A percentile compares a stretch with the other conserved stretches of the same genome.
Conservation (phyloP, 768 basidiomycete species). For the Botryobasidium botryosum region DNA sequence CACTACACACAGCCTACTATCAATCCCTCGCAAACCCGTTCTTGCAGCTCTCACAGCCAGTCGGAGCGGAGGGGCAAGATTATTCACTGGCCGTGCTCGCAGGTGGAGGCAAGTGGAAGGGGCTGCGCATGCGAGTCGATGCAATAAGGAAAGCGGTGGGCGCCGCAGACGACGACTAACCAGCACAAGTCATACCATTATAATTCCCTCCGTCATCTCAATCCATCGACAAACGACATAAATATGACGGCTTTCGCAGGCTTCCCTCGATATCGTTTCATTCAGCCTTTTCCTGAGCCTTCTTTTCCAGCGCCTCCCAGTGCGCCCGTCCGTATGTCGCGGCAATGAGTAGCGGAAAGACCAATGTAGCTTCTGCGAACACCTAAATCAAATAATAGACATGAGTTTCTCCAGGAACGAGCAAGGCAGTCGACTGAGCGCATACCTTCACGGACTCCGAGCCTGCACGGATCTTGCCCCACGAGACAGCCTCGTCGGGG, state of each 20-base stretch:
- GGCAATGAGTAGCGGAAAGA: conserved; percentile 29
- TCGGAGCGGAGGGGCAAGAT: conserved; percentile 31
- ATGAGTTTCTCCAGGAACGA: conserved; percentile 59
- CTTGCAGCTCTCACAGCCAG: conserved; percentile 40
- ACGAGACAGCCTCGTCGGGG: conserved; percentile 94
- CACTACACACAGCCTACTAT: conserved; percentile 78
- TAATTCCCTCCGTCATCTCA: too few species aligned
- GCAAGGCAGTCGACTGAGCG: conserved; percentile 85
- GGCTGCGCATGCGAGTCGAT: conserved; percentile 53
- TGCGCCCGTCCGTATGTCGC: conserved; percentile 28
- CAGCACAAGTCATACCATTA: too few species aligned
- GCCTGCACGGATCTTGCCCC: conserved; percentile 91
- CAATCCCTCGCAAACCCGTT: conserved; percentile 75
- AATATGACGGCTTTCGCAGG: too few species aligned
- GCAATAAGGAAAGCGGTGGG: conserved; percentile 45
- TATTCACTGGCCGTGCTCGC: conserved; percentile 38
- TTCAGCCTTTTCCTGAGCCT: neutral
- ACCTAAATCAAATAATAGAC: conserved; percentile 14
- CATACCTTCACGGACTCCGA: conserved; percentile 25
- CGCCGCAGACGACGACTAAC: too few species aligned
- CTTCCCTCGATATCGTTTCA: too few species aligned
- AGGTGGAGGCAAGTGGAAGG: conserved; percentile 34
- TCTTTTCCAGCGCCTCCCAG: conserved; percentile 16
- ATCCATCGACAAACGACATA: too few species aligned
- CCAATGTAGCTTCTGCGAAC: conserved; percentile 30